Evolutionary conservation across 2,329 filamentous ascomycete species (phyloP).

Genomic region (Lecanicillium sp.): DNA sequence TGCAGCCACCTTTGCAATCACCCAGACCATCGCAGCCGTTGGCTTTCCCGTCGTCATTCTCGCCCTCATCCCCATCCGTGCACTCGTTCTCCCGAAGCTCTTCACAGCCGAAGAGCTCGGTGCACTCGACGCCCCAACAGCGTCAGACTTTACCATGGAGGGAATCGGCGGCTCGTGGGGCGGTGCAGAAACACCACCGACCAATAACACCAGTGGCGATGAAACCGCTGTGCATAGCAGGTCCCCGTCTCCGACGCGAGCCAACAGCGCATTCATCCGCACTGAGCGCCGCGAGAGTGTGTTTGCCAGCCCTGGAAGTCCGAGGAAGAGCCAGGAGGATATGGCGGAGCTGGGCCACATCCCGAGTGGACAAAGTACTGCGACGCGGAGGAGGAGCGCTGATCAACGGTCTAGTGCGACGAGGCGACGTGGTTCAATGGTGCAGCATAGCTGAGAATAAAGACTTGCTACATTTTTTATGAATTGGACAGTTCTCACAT

Average conservation of each 20-base stretch:
- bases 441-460: neutral
- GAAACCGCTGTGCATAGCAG: constrained; percentile 10
- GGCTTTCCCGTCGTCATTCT: constrained; percentile 72
- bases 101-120: constrained; percentile 53
- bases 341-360: constrained; percentile 24
- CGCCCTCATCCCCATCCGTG: constrained; percentile 57
- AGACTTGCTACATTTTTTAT: too few species aligned
- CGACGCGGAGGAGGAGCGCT: constrained; percentile 19
- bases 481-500: too few species aligned
- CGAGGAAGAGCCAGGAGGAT: constrained; percentile 25
- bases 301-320: constrained; percentile 17
- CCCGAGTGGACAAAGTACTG: constrained; percentile 20
- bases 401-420: constrained; percentile 13
- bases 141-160: constrained; percentile 68
- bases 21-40: constrained; percentile 73
- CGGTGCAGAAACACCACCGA: constrained; percentile 5
- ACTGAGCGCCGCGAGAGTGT: constrained; percentile 15
- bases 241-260: constrained; percentile 6
- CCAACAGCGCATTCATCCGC: constrained; percentile 1
- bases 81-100: constrained; percentile 52
- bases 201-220: constrained; percentile 11
- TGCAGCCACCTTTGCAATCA: constrained; percentile 73
- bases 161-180: constrained; percentile 59
- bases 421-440: neutral
- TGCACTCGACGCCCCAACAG: constrained; percentile 63